Conservation (phyloP, 805 yeast species). For the Pichia heedii region DNA sequence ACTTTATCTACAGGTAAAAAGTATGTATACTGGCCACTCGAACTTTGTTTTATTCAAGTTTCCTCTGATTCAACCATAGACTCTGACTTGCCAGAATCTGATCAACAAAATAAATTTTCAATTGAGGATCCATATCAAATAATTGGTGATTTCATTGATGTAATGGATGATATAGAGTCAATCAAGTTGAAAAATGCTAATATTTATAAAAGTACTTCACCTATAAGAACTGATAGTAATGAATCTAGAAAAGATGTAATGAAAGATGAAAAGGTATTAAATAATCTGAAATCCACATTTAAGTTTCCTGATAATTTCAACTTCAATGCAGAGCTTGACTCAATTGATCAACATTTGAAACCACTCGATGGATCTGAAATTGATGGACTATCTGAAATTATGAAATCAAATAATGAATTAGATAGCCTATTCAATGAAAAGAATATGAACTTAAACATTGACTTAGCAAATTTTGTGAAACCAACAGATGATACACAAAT, state of each 20-base stretch:
- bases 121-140: conserved; percentile 21
- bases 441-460: not conserved
- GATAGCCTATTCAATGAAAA: conserved; percentile 4
- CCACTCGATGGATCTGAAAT: not conserved
- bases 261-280: not conserved
- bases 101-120: conserved; percentile 5
- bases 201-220: too few species aligned
- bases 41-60: conserved; percentile 52
- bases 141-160: conserved; percentile 22
- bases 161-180: conserved; percentile 12
- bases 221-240: not conserved
- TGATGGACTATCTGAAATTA: not conserved
- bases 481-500: not conserved
- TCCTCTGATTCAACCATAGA: conserved; percentile 17
- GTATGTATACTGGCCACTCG: conserved; percentile 65
- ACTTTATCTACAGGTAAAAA: conserved; percentile 32
- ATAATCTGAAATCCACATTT: conserved; percentile 2
- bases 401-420: not conserved
- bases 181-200: conserved; percentile 6
- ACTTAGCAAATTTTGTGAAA: not conserved
- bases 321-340: conserved; percentile 5
- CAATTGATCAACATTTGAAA: conserved; percentile 4
- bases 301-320: conserved; percentile 7
- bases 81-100: conserved; percentile 6
- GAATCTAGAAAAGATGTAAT: not conserved